Base-by-base conservation (phyloP, 2,329 filamentous ascomycete species). In the Alternaria sp. region DNA sequence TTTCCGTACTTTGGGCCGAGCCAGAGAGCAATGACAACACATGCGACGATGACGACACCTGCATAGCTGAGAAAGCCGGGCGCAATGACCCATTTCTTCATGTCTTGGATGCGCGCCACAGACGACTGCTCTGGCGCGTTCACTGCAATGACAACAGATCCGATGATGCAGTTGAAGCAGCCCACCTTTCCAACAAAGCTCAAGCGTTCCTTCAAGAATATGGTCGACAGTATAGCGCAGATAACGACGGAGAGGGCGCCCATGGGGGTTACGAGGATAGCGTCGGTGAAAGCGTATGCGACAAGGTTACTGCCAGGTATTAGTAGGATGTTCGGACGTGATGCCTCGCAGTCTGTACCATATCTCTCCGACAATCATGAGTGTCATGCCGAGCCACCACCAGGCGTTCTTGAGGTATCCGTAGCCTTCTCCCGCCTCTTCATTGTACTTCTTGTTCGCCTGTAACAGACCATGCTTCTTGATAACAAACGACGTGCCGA, bases 161-260 rank as follows among this genome's bases (percentile, higher is more conserved):
- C 96, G 55, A 98, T 84, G 69, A 99, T 96, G 78, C 96, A 98
- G 61, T 96, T 88, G 80, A 98, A 97, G 80, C 96, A 98, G 17
- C 93, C 93, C 36, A 98, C 92, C 80, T 97, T 97, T 67, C 96
- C 96, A 2, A 99, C 92, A 82, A 98, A 93, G 81, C 93, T 97
- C 69, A 99, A 84, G 13, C 95, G 88, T 80, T 99, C 96, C 80
- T 98, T 98, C 63, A 99, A 85, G 77, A 98, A 98, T 69, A 98
- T 95, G 59, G 94, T 93, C 0, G 93, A 97, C 54, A 98, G 84
- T 47, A 98, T 87, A 17, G 96, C 94, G 54, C 93, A 95, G 66
- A 98, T 90, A 57, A 99, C 96, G 64, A 98, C 96, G 2, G 93
- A 93, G 54, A 98, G 84, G 4, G 95, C 95, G 66, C 95, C 95